Evolutionary conservation across 257 asterid genomes (phyloP).

Genomic region (Fraxinus pennsylvanica): DNA sequence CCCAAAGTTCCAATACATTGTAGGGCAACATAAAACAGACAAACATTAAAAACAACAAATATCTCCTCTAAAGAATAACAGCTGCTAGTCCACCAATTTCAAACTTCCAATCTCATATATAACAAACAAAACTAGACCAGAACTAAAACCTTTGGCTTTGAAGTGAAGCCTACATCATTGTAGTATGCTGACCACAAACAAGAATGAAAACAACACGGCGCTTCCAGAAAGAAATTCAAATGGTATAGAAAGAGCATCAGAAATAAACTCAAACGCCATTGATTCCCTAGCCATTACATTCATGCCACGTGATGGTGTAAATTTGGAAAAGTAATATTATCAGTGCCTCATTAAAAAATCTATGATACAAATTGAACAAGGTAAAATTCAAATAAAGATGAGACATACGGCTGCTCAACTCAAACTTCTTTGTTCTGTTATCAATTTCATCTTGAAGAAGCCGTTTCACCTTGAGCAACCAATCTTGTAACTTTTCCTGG

Average conservation of each 20-base stretch:
- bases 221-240: constrained; percentile 2
- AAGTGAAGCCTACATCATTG: constrained; percentile 2
- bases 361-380: constrained; percentile 14
- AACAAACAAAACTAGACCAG: constrained; percentile 13
- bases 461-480: constrained; percentile 63
- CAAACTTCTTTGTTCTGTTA: constrained; percentile 46
- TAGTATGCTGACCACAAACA: background rate
- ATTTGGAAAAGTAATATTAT: constrained; percentile 7
- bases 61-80: background rate
- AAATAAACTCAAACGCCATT: background rate
- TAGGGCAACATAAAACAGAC: background rate
- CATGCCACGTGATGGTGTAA: background rate
- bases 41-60: constrained; percentile 11
- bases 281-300: background rate
- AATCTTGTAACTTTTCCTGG: constrained; percentile 90
- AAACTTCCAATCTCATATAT: background rate
- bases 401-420: constrained; percentile 63
- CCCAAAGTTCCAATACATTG: background rate
- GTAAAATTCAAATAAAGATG: background rate
- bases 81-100: background rate
- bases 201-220: background rate
- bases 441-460: constrained; percentile 66
- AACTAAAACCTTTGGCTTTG: background rate
- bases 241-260: constrained; percentile 11
- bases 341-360: constrained; percentile 8